Percentiles rank a stretch among this genome's conserved stretches.
phyloP scores from a whole-genome alignment of 208 protist species.

The Acanthamoeba healyi region DNA sequence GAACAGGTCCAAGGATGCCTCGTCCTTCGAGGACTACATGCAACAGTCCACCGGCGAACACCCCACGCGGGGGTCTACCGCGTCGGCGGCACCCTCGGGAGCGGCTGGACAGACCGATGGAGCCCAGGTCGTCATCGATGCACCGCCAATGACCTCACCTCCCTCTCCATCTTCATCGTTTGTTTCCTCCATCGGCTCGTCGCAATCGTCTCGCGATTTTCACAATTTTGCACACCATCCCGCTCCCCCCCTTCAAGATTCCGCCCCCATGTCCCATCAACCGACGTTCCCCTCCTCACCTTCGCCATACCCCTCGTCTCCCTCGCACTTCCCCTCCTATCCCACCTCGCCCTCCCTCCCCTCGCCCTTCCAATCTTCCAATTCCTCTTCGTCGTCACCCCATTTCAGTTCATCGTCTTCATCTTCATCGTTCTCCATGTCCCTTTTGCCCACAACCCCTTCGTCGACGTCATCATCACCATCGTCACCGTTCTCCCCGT shows the following conservation, averaged over 20 bases:
- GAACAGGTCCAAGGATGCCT: constrained; percentile 13
- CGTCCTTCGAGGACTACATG: constrained; percentile 16
- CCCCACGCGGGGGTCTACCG: neutral
- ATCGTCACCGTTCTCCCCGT: neutral
- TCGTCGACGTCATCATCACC: neutral
- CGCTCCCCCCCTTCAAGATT: neutral
- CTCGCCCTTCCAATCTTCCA: neutral
- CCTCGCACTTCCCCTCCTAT: constrained; percentile 2
- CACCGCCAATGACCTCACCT: neutral
- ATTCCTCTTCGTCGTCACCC: neutral
- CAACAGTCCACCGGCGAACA: constrained; percentile 4
- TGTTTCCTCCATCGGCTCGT: neutral
- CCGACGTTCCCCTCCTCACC: neutral
- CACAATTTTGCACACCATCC: too few relatives aligned
- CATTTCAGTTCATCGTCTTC: neutral
- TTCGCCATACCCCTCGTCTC: neutral
- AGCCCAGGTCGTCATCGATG: neutral
- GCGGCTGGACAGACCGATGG: neutral
- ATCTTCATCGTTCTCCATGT: neutral
- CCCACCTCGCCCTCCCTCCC: neutral
- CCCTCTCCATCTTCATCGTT: neutral
- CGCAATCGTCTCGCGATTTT: neutral
- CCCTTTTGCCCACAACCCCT: neutral
- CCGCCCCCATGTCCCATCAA: neutral
- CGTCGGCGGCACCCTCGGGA: neutral